Base-by-base conservation (phyloP, 2,329 filamentous ascomycete genomes). In the Leptographium lundbergii region DNA sequence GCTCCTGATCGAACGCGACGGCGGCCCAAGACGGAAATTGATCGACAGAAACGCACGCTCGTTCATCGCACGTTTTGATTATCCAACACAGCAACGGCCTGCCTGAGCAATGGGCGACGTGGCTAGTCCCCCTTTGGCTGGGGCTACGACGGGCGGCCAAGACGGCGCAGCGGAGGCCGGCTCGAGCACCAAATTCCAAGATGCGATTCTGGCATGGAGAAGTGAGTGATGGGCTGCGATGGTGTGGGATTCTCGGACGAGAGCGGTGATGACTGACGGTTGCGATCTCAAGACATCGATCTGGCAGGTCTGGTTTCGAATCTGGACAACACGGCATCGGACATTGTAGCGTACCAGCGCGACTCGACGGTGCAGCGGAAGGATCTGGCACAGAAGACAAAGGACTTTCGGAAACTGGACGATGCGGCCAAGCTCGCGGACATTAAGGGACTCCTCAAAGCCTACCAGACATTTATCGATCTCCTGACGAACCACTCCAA, bases 371-470 rank as follows among this genome's bases (percentile, higher is more conserved):
- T 96, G 0, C 92, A 99, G 71, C 82, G 94, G 57, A 99, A 99
- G 70, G 95, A 99, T 62, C 78, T 99, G 24, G 94, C 95, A n/a
- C 91, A 96, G 69, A 97, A 96, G 78, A 99, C 94, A 0, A 99
- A 99, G 69, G 92, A 97, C 67, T 99, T 97, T 66, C 81, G 91
- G 62, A 97, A 96, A 71, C 80, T 95, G 13, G 92, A 97, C 66
- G 91, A 99, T 76, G 76, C 87, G 13, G 83, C 82, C 59, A 99
- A 97, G 72, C 75, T 99, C 58, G 78, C 79, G 6, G 94, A 99
- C 71, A 85, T 95, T 75, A 99, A 97, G 74, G 84, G 84, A 47
- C 75, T 99, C 56, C 74, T 99, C 61, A 96, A 96, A 92, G 91
- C 91, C 56, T 99, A 99, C 76, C 94, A 99, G 74, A 88, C 87